Base-by-base conservation (phyloP, 2,329 filamentous ascomycete species). In the Exserohilum turcica region DNA sequence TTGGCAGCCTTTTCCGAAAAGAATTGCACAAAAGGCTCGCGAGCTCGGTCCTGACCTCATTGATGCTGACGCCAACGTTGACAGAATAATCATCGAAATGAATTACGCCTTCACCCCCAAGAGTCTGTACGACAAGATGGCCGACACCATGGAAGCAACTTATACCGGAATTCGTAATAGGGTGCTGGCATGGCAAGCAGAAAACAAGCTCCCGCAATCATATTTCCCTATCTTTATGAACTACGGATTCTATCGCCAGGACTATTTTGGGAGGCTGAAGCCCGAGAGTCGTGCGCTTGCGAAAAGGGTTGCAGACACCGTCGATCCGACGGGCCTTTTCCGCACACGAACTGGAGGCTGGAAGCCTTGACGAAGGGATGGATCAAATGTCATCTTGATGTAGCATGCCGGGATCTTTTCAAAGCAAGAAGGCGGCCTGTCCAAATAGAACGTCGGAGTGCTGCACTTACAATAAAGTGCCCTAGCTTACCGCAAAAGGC, bases 151-250 rank as follows among this genome's bases (percentile, higher is more conserved):
- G 36, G 69, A 76, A 46, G 60, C 67, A 9, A 68, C 77, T 8
- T 79, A 78, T 47, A 60, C 64, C 1, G 76, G 75, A 4, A 61
- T 79, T 24, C 63, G 67, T 4, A 69, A 74, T 7, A 60, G 72
- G 4, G 67, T 78, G 1, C 43, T 74, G 18, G 67, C 65, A 12
- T 76, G 72, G 56, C 72, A 77, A 48, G 57, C 69, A 3, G 54
- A 76, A 10, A 76, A 73, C 2, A 68, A 66, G 2, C 57, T 79
- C n/a, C 74, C 76, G 0, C 67, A 78, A 28, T 73, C 72, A 4
- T 78, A 79, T 49, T 56, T 75, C 3, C 79, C 79, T 1, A 40
- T 80, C 2, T 80, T 80, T 59, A 78, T 79, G 77, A 81, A 79
- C 39, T 79, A 80, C 46, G 74, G 75, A 0, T 76, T 79, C 55